Conservation (phyloP, 2,329 filamentous ascomycete species). For the Sclerotinia trifoliorum region DNA sequence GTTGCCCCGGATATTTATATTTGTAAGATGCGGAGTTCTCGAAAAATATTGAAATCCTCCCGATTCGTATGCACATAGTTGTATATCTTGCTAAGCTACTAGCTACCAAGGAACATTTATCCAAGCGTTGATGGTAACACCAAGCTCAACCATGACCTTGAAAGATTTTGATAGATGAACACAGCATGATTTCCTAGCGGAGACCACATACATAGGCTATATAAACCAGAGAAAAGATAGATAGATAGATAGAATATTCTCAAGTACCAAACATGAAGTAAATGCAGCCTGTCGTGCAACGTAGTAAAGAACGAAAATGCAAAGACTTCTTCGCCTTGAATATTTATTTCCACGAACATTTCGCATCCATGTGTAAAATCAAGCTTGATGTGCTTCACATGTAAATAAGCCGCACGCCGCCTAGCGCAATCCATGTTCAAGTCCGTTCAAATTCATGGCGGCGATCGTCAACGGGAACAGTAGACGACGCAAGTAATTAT, state of each 20-base stretch:
- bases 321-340: constrained; percentile 11
- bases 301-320: constrained; percentile 15
- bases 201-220: neutral
- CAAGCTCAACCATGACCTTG: neutral
- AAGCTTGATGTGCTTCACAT: constrained; percentile 6
- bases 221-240: neutral
- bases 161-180: constrained; percentile 7
- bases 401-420: neutral
- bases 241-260: constrained; percentile 8
- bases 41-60: neutral
- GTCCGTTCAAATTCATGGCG: neutral
- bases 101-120: neutral
- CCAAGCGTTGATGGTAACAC: neutral
- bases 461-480: neutral
- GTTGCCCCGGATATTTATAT: neutral
- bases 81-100: neutral
- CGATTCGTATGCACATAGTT: constrained; percentile 13
- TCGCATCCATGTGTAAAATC: constrained; percentile 5
- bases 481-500: constrained; percentile 1
- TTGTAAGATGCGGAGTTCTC: neutral
- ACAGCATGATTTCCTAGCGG: constrained; percentile 3
- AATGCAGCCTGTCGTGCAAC: constrained; percentile 13
- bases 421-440: neutral
- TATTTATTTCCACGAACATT: constrained; percentile 6
- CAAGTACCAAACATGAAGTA: constrained; percentile 4